Conservation (phyloP, 768 basidiomycete genomes). For the Termitomyces bulborhizus region DNA sequence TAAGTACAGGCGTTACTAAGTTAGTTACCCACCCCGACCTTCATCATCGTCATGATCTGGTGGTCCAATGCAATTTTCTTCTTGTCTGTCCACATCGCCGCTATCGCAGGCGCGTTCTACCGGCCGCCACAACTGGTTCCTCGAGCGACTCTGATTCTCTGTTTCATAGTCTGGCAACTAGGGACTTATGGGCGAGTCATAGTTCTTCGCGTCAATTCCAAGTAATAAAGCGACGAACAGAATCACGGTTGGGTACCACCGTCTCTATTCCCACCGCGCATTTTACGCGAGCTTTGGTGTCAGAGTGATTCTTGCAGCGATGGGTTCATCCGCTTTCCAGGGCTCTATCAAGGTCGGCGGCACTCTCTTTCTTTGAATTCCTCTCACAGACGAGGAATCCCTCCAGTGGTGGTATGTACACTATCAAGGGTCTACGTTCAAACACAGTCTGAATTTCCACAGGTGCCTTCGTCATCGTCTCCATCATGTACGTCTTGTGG, state of each 20-base stretch:
- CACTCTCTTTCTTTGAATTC: background rate
- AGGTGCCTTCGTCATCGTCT: conserved; percentile 3
- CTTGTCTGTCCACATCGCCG: conserved; percentile 48
- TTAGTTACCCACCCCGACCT: background rate
- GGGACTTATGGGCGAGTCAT: conserved; percentile 59
- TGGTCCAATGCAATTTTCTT: conserved; percentile 61
- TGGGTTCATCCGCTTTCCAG: conserved; percentile 73
- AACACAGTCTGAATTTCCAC: background rate
- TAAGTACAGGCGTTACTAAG: background rate
- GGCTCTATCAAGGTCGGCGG: conserved; percentile 65
- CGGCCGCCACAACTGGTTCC: conserved; percentile 41
- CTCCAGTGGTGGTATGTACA: conserved; percentile 1
- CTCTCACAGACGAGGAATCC: background rate
- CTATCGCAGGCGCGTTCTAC: conserved; percentile 43
- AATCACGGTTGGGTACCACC: conserved; percentile 73
- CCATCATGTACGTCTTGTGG: background rate
- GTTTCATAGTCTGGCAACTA: conserved; percentile 59
- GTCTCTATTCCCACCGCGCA: conserved; percentile 71
- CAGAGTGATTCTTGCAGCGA: conserved; percentile 50
- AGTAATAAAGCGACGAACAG: conserved; percentile 25
- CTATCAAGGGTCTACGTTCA: background rate
- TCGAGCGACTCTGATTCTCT: conserved; percentile 41
- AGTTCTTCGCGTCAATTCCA: background rate
- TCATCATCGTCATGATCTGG: conserved; percentile 35
- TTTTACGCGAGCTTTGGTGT: conserved; percentile 55